A percentile compares a stretch with the other conserved stretches of the same genome.
Conservation (phyloP, 306 rosid species). For the Albizia julibrissin region DNA sequence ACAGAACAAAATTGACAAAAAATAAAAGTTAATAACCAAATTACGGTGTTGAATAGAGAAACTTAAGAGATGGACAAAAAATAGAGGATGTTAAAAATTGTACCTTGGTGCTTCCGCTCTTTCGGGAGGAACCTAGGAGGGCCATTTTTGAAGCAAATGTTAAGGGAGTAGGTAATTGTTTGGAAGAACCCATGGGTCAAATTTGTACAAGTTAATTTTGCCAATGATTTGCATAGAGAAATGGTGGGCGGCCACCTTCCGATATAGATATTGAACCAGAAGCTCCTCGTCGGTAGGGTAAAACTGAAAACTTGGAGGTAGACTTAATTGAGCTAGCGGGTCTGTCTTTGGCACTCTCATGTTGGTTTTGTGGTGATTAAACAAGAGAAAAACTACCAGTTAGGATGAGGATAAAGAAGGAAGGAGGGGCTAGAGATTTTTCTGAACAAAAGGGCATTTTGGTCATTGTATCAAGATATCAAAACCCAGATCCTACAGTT, state of each 20-base stretch:
- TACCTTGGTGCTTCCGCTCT: slow-evolving; percentile 41
- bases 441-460: not conserved
- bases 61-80: not conserved
- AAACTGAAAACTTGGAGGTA: slow-evolving; percentile 94
- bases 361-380: not conserved
- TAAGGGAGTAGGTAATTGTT: slow-evolving; percentile 30
- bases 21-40: not conserved
- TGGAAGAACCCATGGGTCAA: slow-evolving; percentile 90
- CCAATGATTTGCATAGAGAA: slow-evolving; percentile 72
- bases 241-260: slow-evolving; percentile 96
- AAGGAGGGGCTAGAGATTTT: not conserved
- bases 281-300: slow-evolving; percentile 93
- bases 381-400: not conserved
- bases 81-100: not conserved
- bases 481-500: too few species aligned
- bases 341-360: slow-evolving; percentile 73
- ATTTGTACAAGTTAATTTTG: slow-evolving; percentile 81
- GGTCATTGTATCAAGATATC: too few species aligned
- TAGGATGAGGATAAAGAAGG: not conserved
- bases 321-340: slow-evolving; percentile 67
- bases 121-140: slow-evolving; percentile 59
- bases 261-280: slow-evolving; percentile 78
- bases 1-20: not conserved
- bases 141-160: slow-evolving; percentile 30
- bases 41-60: not conserved